These are phyloP conservation scores for Metschnikowia orientalis DNA, from an alignment of 805 yeast species.

Conservation along the genomic window DNA sequence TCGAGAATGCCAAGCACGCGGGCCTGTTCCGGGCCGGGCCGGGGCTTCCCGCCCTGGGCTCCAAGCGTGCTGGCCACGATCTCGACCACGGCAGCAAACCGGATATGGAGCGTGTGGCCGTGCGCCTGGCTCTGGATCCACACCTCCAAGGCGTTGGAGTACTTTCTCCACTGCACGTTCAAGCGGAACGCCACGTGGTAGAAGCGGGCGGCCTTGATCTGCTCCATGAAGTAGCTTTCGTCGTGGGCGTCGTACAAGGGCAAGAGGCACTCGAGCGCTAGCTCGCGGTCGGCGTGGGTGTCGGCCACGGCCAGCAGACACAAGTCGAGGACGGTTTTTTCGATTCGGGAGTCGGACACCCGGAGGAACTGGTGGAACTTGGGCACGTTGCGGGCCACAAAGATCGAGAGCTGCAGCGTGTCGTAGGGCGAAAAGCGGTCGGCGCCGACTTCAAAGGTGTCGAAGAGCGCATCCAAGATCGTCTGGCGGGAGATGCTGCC, in stretches of 20 bases:
- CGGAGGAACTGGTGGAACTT: slow-evolving; percentile 82
- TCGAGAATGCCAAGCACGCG: slow-evolving; percentile 22
- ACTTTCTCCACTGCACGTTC: slow-evolving; percentile 50
- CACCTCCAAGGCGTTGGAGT: slow-evolving; percentile 49
- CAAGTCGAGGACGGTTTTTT: slow-evolving; percentile 38
- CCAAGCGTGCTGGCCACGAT: slow-evolving; percentile 25
- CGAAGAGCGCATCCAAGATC: slow-evolving; percentile 66
- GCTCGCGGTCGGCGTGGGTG: slow-evolving; percentile 58
- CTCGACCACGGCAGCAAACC: slow-evolving; percentile 14
- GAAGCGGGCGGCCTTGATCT: slow-evolving; percentile 52
- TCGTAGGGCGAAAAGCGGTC: slow-evolving; percentile 21
- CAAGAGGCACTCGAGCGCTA: slow-evolving; percentile 69
- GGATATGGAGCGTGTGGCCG: slow-evolving; percentile 9
- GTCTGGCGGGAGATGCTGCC: slow-evolving; percentile 63
- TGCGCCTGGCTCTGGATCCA: slow-evolving; percentile 38
- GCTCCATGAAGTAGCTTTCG: slow-evolving; percentile 43
- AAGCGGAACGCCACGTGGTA: slow-evolving; percentile 55
- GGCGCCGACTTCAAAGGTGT: slow-evolving; percentile 42
- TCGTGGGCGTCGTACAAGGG: slow-evolving; percentile 61
- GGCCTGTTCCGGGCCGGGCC: slow-evolving; percentile 23
- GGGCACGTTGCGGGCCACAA: slow-evolving; percentile 75
- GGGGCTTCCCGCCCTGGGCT: slow-evolving; percentile 14
- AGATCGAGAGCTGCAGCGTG: slow-evolving; percentile 49
- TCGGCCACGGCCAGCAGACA: slow-evolving; percentile 42
- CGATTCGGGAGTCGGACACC: slow-evolving; percentile 56